A percentile compares a stretch with the other conserved stretches of the same genome.
phyloP scores from a whole-genome alignment of 2,329 filamentous ascomycete species.

The Epichloe aotearoae region DNA sequence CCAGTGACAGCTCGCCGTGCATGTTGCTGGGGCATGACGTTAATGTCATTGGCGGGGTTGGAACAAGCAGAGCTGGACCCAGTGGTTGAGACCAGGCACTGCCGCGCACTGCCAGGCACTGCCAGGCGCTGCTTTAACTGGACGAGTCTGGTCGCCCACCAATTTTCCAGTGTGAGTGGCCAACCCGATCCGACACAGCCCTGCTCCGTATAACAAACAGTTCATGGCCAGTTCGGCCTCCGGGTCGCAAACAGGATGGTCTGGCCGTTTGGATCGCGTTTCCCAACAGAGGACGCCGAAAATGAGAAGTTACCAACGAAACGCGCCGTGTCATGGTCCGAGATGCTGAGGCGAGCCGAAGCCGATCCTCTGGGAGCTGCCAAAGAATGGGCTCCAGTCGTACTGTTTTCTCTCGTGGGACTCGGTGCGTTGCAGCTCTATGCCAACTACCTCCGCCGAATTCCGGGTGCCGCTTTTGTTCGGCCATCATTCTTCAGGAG shows the following conservation, averaged over 20 bases:
- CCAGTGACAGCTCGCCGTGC: too few species aligned
- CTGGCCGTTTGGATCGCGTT: slow-evolving; percentile 26
- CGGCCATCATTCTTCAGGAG: slow-evolving; percentile 60
- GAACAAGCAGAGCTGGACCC: too few species aligned
- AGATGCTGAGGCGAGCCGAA: slow-evolving; percentile 19
- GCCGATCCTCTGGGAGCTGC: slow-evolving; percentile 20
- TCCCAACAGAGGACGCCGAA: slow-evolving; percentile 12
- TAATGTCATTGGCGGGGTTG: too few species aligned
- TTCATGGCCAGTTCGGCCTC: slow-evolving; percentile 10
- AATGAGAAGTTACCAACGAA: slow-evolving; percentile 12
- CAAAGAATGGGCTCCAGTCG: slow-evolving; percentile 26
- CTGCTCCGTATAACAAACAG: not conserved
- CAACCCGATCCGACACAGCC: not conserved
- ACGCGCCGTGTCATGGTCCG: slow-evolving; percentile 24
- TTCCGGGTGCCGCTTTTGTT: slow-evolving; percentile 66
- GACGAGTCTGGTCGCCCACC: too few species aligned
- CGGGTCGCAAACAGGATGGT: slow-evolving; percentile 24
- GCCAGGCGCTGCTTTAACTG: too few species aligned
- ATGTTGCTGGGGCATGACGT: too few species aligned
- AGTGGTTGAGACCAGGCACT: too few species aligned
- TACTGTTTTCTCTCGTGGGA: slow-evolving; percentile 24
- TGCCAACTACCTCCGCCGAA: slow-evolving; percentile 67
- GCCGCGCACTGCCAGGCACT: too few species aligned
- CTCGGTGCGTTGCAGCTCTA: slow-evolving; percentile 41
- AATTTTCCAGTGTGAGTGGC: too few species aligned